Evolutionary conservation across 805 yeast species (phyloP).

Genomic region (Cephaloascus albidus): DNA sequence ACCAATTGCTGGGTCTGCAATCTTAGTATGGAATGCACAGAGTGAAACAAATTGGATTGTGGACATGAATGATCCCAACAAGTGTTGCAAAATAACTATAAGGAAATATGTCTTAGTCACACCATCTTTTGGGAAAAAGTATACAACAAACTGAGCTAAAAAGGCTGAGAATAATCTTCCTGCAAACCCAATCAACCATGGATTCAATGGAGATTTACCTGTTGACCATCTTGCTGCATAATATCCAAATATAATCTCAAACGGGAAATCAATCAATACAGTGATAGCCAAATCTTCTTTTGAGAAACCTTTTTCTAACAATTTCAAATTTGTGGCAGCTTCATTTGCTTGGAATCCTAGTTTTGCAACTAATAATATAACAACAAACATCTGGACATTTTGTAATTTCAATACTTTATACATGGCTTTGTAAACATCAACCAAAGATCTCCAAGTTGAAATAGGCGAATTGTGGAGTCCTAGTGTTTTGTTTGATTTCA

Average conservation of each 20-base stretch:
- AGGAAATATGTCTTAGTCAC: constrained; percentile 49
- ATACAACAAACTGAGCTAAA: constrained; percentile 66
- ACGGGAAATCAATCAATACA: constrained; percentile 90
- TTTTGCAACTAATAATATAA: constrained; percentile 72
- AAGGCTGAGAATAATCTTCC: constrained; percentile 74
- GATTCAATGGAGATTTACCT: constrained; percentile 65
- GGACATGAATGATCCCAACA: constrained; percentile 82
- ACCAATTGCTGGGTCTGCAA: constrained; percentile 93
- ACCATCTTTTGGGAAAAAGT: constrained; percentile 53
- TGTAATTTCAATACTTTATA: constrained; percentile 56
- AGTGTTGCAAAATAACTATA: constrained; percentile 73
- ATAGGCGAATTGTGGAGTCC: constrained; percentile 1
- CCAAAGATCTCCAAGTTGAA: constrained; percentile 20
- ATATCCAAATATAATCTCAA: constrained; percentile 90
- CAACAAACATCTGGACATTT: constrained; percentile 64
- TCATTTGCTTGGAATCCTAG: constrained; percentile 95
- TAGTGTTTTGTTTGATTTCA: neutral
- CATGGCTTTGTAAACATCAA: constrained; percentile 57
- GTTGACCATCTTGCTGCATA: constrained; percentile 94
- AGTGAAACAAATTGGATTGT: constrained; percentile 93
- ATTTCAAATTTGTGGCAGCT: constrained; percentile 86
- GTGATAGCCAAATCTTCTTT: constrained; percentile 92
- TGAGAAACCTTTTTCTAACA: constrained; percentile 83
- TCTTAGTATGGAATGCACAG: constrained; percentile 89
- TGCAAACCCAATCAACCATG: constrained; percentile 83